Conservation (phyloP, 192 early-diverging fungal species). For the Ambispora gerdemannii region DNA sequence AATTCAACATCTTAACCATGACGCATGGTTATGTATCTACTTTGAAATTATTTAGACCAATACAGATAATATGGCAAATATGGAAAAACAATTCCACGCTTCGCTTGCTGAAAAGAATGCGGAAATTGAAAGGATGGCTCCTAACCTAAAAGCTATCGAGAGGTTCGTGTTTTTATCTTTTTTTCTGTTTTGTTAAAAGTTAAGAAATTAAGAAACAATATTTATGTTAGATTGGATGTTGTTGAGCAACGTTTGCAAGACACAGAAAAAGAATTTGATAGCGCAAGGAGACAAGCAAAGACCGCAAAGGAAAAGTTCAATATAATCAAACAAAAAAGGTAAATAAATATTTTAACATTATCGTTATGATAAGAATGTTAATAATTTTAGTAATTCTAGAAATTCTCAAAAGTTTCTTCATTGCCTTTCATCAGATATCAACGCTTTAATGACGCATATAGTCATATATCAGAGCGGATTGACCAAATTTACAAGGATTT, state of each 20-base stretch:
- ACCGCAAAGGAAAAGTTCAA: conserved; percentile 79
- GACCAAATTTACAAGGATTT: conserved; percentile 96
- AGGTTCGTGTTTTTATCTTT: conserved; percentile 32
- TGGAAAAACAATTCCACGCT: conserved; percentile 68
- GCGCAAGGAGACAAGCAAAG: conserved; percentile 75
- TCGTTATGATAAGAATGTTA: too few species aligned
- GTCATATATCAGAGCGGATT: conserved; percentile 87
- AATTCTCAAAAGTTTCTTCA: too few species aligned
- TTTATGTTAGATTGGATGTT: conserved; percentile 60
- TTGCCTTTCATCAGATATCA: conserved; percentile 54
- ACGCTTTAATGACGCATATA: conserved; percentile 78
- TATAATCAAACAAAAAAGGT: conserved; percentile 77
- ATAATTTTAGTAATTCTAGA: not conserved
- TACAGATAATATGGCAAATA: conserved; percentile 36
- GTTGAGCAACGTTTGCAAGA: conserved; percentile 75
- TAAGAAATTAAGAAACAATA: too few species aligned
- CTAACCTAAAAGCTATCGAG: conserved; percentile 88
- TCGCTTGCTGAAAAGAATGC: conserved; percentile 50
- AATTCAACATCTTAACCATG: too few species aligned
- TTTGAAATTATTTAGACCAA: not conserved
- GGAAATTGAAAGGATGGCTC: conserved; percentile 84
- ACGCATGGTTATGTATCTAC: not conserved
- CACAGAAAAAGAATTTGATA: conserved; percentile 82
- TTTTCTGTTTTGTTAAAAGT: not conserved
- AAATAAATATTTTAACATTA: not conserved